Base-by-base conservation (phyloP, 1,139 yeast genomes). In the Magnusiomyces fungicola region DNA sequence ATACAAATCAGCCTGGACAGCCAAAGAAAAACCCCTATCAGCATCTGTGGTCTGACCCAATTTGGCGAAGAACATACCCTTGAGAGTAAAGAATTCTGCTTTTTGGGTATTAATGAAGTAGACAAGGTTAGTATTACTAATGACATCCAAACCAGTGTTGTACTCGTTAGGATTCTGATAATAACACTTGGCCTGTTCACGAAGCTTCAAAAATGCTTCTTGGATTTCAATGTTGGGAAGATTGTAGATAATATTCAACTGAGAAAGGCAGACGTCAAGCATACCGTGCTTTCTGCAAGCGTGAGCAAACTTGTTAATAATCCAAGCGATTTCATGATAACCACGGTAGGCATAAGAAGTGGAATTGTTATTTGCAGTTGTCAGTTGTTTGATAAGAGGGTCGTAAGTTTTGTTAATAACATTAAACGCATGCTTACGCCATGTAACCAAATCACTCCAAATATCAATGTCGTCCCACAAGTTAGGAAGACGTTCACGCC, bases 311-410 rank as follows among this genome's bases (percentile, higher is more conserved):
- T 98, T 72, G 67, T 94, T 94, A 61, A 94, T 92, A 12, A 94
- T 96, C 97, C 98, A 94, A 1, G 98, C 98, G 64, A 92, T 89
- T 68, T 94, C 99, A 65, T 94, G 99, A 69, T 87, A 94, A 1
- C 99, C 99, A 56, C 98, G 76, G 66, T 89, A 94, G 1, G 96
- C 97, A 63, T 88, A 89, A 1, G 97, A 88, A 58, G 86, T 87
- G 14, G 89, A 86, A 62, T 83, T 85, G 52, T 71, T 72, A 49
- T 55, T 57, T 18, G 79, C 77, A 49, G 80, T 83, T 58, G 85
- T 96, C 48, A 88, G 68, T 2, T 87, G 81, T 1, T 96, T 96
- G 53, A 90, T 85, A 60, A 94, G 76, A 30, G 98, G 98, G 76
- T 90, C 77, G 66, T 92, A 92, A 1, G 87, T 95, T 64, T 86